A percentile compares a stretch with the other conserved stretches of the same genome.
Evolutionary conservation across 192 early-diverging fungal species (phyloP).

Genomic region (Entomortierella beljakovae): DNA sequence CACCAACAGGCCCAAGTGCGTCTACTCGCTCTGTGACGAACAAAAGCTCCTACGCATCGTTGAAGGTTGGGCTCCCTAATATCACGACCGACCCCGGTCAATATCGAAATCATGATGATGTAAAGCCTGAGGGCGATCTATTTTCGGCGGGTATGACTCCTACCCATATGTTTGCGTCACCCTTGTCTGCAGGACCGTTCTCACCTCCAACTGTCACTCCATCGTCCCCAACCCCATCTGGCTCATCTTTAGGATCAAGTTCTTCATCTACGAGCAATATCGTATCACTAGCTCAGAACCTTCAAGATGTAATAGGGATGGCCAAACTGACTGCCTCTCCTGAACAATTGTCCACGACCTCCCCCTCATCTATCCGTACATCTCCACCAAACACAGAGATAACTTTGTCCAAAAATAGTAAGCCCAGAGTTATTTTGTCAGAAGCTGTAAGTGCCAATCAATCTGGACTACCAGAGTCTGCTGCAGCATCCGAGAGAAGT

Average conservation of each 20-base stretch:
- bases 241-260: neutral
- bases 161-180: conserved; percentile 7
- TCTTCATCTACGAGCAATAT: conserved; percentile 16
- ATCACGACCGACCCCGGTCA: neutral
- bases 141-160: neutral
- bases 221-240: conserved; percentile 2
- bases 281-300: conserved; percentile 19
- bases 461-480: conserved; percentile 26
- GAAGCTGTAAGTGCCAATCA: conserved; percentile 38
- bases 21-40: conserved; percentile 9
- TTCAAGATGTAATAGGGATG: conserved; percentile 27
- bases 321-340: too few species aligned
- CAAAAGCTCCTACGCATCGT: conserved; percentile 15
- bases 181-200: neutral
- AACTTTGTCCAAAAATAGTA: neutral
- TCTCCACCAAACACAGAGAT: neutral
- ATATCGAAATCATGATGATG: neutral
- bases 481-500: conserved; percentile 17
- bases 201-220: neutral
- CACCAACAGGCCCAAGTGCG: neutral
- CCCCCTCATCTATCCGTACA: neutral
- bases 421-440: conserved; percentile 13
- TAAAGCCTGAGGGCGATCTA: neutral
- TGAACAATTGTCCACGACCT: too few species aligned
- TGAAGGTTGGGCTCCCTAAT: neutral